These are phyloP conservation scores for Beauveria rudraprayagi DNA, from an alignment of 2,329 filamentous ascomycete species.

Conservation along the genomic window DNA sequence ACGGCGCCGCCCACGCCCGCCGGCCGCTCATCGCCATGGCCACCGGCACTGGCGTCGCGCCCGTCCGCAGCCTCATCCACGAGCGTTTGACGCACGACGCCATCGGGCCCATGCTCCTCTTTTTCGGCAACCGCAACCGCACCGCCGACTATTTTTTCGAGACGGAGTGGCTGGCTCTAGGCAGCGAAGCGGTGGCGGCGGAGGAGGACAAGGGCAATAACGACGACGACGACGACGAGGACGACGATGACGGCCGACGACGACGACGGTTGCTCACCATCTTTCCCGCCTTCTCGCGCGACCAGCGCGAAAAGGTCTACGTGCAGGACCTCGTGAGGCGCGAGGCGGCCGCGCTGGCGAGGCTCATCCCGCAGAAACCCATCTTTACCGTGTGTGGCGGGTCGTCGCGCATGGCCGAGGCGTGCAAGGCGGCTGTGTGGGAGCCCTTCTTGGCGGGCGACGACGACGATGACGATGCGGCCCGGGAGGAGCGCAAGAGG, in stretches of 20 bases:
- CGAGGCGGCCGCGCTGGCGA: constrained; percentile 27
- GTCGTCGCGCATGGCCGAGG: constrained; percentile 49
- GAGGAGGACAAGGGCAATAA: neutral
- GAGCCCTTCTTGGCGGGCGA: constrained; percentile 35
- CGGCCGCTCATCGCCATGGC: constrained; percentile 68
- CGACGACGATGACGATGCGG: constrained; percentile 23
- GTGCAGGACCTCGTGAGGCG: constrained; percentile 46
- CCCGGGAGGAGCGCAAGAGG: constrained; percentile 31
- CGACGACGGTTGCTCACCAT: constrained; percentile 20
- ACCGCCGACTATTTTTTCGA: constrained; percentile 73
- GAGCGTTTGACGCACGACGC: constrained; percentile 45
- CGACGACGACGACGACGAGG: neutral
- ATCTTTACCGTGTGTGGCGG: constrained; percentile 49
- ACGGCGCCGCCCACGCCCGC: constrained; percentile 27
- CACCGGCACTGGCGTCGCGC: constrained; percentile 80
- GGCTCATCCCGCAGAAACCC: constrained; percentile 29
- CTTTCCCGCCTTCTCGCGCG: constrained; percentile 41
- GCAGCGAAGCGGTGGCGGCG: constrained; percentile 1
- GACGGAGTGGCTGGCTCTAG: constrained; percentile 56
- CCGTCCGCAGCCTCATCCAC: constrained; percentile 72
- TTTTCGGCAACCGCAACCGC: constrained; percentile 77
- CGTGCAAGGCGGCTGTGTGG: constrained; percentile 43
- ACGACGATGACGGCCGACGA: too few species aligned
- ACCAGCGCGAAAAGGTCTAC: constrained; percentile 42
- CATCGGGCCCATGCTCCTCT: constrained; percentile 47